phyloP scores from a whole-genome alignment of 1,284 basidiomycete genomes.

The Boletus semigastroideus region DNA sequence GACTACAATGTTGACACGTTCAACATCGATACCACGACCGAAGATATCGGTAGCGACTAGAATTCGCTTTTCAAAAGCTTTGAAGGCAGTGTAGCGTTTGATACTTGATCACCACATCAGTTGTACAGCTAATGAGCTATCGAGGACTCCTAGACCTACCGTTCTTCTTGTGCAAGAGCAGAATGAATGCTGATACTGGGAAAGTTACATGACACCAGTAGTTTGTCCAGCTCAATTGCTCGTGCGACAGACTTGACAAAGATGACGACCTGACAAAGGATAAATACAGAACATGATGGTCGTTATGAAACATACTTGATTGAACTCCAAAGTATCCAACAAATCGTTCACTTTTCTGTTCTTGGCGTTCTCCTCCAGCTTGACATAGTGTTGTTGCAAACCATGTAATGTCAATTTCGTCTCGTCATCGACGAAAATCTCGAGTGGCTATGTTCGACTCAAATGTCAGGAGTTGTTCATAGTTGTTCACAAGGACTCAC shows the following conservation, averaged over 20 bases:
- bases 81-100: conserved; percentile 97
- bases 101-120: conserved; percentile 55
- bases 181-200: conserved; percentile 98
- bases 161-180: conserved; percentile 91
- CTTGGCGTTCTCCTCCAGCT: conserved; percentile 92
- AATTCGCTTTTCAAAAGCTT: conserved; percentile 99
- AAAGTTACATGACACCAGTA: conserved; percentile 97
- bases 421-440: conserved; percentile 99
- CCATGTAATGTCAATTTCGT: conserved; percentile 99
- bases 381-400: conserved; percentile 98
- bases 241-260: conserved; percentile 98
- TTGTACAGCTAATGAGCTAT: neutral
- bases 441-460: conserved; percentile 73
- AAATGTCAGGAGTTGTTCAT: neutral
- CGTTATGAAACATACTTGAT: conserved; percentile 65
- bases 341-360: conserved; percentile 98
- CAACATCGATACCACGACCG: conserved; percentile 96
- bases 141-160: conserved; percentile 51
- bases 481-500: conserved; percentile 50
- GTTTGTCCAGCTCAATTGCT: conserved; percentile 94
- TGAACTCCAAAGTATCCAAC: conserved; percentile 96
- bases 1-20: conserved; percentile 95
- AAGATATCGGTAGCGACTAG: conserved; percentile 98
- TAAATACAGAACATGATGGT: conserved; percentile 2
- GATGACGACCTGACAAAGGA: conserved; percentile 81